A percentile compares a stretch with the other conserved stretches of the same genome.
phyloP scores from a whole-genome alignment of 1,284 basidiomycete species.

The Leccinum pachyderme region DNA sequence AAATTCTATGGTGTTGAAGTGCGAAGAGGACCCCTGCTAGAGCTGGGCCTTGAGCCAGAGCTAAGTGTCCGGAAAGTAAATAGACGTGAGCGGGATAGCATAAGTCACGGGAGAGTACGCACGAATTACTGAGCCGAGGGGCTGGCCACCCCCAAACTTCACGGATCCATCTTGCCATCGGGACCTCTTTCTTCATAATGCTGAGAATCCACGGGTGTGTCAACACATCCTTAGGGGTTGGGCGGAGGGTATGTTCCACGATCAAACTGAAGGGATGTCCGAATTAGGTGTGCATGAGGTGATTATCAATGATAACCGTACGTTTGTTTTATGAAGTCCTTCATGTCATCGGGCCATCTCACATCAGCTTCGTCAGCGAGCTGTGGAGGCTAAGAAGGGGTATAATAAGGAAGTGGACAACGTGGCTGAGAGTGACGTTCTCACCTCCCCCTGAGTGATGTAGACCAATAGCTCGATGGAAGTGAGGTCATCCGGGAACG shows the following conservation, averaged over 20 bases:
- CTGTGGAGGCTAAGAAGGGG: constrained; percentile 65
- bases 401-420: constrained; percentile 5
- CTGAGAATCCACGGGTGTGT: constrained; percentile 85
- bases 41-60: constrained; percentile 39
- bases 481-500: constrained; percentile 89
- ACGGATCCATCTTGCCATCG: constrained; percentile 89
- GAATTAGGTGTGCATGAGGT: constrained; percentile 1
- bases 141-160: constrained; percentile 82
- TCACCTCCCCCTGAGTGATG: constrained; percentile 79
- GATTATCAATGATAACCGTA: constrained; percentile 41
- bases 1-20: constrained; percentile 25
- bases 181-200: constrained; percentile 79
- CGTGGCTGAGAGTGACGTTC: constrained; percentile 18
- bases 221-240: constrained; percentile 84
- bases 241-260: constrained; percentile 62
- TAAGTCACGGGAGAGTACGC: constrained; percentile 1
- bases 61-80: constrained; percentile 5
- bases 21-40: constrained; percentile 35
- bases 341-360: constrained; percentile 85
- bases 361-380: constrained; percentile 71
- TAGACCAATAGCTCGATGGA: constrained; percentile 94
- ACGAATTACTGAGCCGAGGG: constrained; percentile 30
- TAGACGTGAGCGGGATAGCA: neutral
- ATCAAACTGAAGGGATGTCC: constrained; percentile 44
- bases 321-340: constrained; percentile 90